Base-by-base conservation (phyloP, 2,329 filamentous ascomycete genomes). In the Periconia sp. region DNA sequence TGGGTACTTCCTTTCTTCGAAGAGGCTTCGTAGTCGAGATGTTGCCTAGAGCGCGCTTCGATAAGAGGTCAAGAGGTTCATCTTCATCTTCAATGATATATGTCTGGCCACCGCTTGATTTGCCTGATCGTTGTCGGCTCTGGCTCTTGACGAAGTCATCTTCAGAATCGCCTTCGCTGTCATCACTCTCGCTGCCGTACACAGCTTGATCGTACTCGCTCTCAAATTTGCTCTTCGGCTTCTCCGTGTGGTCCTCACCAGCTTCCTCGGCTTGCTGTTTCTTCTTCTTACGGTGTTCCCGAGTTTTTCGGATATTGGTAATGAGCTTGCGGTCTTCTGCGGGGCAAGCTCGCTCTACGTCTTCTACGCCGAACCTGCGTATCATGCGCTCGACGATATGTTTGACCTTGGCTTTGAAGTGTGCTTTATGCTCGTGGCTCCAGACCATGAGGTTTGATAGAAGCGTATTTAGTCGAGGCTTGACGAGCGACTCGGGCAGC, bases 401-500 rank as follows among this genome's bases (percentile, higher is more conserved):
- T 83, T 96, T 97, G 57, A 99, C 92, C 77, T 97, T 99, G 36
- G 89, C 86, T 63, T 92, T 90, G 76, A 99, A 94, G 67, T 95
- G 91, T 10, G 91, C 91, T 76, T 97, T 97, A 78, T 99, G 95
- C 72, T 99, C 94, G 70, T 96, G 90, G 66, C 88, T 92, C 92
- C 94, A 99, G 29, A 92, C 84, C 78, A 97, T 89, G 15, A 97
- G 78, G 70, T 95, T 95, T 3, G 92, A 89, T 2, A 99, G 82
- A 34, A 99, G 79, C 0, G 85, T 84, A 22, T 79, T 75, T 24
- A 99, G 82, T 17, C 91, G 84, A 4, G 89, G 86, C 24, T 86
- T 79, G 76, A 99, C 86, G 51, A 95, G 78, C 5, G 87, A 83
- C 28, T 85, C 82, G 0, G 92, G 90, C 21, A 97, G 76, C 46